These are phyloP conservation scores for Blastocystis sp. DNA, from an alignment of 352 stramenopile genomes.

Conservation along the genomic window DNA sequence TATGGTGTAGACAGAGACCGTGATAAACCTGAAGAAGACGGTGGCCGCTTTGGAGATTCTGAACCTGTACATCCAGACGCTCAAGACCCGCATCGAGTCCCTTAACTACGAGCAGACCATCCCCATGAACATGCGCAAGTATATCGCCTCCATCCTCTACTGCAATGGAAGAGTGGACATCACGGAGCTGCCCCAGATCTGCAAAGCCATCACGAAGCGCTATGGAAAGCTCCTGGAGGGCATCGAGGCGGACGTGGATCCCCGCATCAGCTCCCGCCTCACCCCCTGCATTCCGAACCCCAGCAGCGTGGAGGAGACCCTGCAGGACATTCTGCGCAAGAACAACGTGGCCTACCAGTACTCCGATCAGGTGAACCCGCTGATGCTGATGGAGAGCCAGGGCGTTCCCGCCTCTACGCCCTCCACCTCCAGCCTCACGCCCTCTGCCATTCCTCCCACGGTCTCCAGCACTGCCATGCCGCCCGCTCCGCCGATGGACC, in stretches of 20 bases:
- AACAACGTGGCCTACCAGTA: not conserved
- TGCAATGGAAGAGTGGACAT: slow-evolving; percentile 47
- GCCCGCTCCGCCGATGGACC: not conserved
- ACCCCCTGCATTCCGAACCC: slow-evolving; percentile 59
- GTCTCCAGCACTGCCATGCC: not conserved
- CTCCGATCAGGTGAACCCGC: not conserved
- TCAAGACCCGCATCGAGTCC: slow-evolving; percentile 51
- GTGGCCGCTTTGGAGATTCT: slow-evolving; percentile 60
- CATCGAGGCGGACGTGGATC: slow-evolving; percentile 29
- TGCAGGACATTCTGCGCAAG: slow-evolving; percentile 51
- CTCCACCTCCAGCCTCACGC: not conserved
- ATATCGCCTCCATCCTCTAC: slow-evolving; percentile 45
- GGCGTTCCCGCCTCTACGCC: not conserved
- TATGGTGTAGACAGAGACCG: slow-evolving; percentile 19
- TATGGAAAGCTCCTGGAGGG: slow-evolving; percentile 9
- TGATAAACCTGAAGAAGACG: slow-evolving; percentile 57
- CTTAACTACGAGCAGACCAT: slow-evolving; percentile 51
- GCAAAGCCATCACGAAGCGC: not conserved
- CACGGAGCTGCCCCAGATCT: slow-evolving; percentile 17
- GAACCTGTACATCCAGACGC: slow-evolving; percentile 61
- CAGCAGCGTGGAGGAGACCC: slow-evolving; percentile 15
- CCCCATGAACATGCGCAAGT: slow-evolving; percentile 46
- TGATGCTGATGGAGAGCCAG: not conserved
- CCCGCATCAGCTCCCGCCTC: slow-evolving; percentile 31
- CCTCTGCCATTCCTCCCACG: not conserved